A percentile compares a stretch with the other conserved stretches of the same genome.
Conservation (phyloP, 805 yeast species). For the Saccharomyces kudriavzevii region DNA sequence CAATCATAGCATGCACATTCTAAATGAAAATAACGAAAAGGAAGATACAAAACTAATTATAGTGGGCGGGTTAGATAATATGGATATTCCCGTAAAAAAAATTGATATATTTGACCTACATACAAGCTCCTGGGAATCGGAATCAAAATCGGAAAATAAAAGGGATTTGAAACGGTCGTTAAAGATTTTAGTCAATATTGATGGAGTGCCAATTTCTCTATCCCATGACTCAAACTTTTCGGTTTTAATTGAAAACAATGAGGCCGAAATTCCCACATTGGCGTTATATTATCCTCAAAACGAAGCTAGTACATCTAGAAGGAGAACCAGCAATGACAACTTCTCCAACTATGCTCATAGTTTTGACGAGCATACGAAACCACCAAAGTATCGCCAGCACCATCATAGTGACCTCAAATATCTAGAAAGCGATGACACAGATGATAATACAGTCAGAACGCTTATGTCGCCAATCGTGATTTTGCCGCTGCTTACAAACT, state of each 20-base stretch:
- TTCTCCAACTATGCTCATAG: background rate
- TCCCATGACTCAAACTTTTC: constrained; percentile 20
- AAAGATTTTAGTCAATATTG: constrained; percentile 12
- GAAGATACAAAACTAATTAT: constrained; percentile 25
- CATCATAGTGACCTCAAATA: background rate
- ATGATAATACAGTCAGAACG: constrained; percentile 2
- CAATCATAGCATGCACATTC: constrained; percentile 42
- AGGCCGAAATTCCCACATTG: constrained; percentile 23
- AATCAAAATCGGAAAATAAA: background rate
- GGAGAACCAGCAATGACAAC: background rate
- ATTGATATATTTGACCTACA: constrained; percentile 25
- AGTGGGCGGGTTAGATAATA: constrained; percentile 27
- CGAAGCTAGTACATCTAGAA: constrained; percentile 10
- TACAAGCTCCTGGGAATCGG: constrained; percentile 24
- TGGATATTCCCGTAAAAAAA: constrained; percentile 22
- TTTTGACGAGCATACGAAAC: background rate
- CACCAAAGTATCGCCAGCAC: background rate
- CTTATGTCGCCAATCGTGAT: constrained; percentile 26
- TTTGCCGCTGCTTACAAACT: constrained; percentile 25
- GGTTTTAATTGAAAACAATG: constrained; percentile 21
- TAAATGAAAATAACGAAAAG: constrained; percentile 19
- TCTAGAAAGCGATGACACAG: constrained; percentile 1
- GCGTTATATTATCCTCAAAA: constrained; percentile 14
- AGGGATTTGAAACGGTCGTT: background rate
- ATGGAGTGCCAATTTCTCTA: constrained; percentile 12